Conservation (phyloP, 2,329 filamentous ascomycete species). For the Trichophyton schoenleinii region DNA sequence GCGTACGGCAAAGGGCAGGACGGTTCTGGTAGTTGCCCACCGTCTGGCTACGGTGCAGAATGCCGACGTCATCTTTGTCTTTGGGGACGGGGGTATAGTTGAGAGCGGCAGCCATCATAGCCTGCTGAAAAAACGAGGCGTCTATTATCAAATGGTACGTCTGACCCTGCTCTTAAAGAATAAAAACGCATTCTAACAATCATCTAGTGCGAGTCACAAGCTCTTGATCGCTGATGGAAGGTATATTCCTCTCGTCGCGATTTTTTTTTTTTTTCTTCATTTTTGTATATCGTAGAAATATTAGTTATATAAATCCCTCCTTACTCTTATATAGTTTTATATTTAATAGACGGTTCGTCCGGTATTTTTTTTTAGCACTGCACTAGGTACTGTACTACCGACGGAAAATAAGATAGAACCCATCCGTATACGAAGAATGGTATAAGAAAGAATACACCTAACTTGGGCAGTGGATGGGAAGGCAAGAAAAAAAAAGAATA, state of each 20-base stretch:
- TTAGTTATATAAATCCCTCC: no score
- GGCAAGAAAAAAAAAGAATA: not conserved
- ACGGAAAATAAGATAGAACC: no score
- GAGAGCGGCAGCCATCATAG: constrained; percentile 50
- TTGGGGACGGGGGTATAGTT: constrained; percentile 51
- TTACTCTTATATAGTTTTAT: no score
- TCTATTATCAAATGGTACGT: constrained; percentile 45
- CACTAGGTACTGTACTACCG: no score
- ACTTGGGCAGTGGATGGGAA: no score
- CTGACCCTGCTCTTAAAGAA: constrained; percentile 21
- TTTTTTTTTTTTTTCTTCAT: no score
- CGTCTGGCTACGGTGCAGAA: constrained; percentile 65
- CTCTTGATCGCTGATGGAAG: constrained; percentile 8
- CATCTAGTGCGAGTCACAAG: constrained; percentile 11
- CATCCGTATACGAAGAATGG: no score
- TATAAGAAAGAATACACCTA: no score
- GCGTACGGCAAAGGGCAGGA: constrained; percentile 45
- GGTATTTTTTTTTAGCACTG: no score
- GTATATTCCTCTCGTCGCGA: no score
- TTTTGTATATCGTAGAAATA: no score
- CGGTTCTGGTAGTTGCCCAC: constrained; percentile 67
- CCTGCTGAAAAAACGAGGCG: constrained; percentile 38
- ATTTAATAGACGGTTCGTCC: no score
- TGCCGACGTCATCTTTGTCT: constrained; percentile 67
- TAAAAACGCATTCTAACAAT: not conserved